These are phyloP conservation scores for Solanum habrochaites DNA, from an alignment of 257 asterid species.

Conservation along the genomic window DNA sequence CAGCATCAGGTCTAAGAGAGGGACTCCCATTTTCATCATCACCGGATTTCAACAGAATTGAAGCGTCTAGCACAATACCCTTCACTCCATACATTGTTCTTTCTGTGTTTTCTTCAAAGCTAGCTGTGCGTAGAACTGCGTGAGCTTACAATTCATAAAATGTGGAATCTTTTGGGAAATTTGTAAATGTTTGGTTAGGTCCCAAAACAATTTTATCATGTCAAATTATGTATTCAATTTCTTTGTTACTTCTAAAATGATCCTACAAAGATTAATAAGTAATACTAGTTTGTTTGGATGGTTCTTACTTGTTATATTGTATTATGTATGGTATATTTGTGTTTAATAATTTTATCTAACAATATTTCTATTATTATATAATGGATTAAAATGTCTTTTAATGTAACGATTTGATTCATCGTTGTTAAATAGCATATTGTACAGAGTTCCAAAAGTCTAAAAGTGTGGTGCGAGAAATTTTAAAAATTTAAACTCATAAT, in stretches of 20 bases:
- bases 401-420: not conserved
- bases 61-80: constrained; percentile 53
- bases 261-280: not conserved
- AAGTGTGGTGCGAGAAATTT: not conserved
- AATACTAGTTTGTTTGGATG: not conserved
- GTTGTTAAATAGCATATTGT: too few species aligned
- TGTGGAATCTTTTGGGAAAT: not conserved
- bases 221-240: not conserved
- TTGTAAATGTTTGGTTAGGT: not conserved
- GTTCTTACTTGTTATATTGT: not conserved
- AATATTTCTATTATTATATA: too few species aligned
- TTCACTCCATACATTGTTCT: constrained; percentile 41
- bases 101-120: not conserved
- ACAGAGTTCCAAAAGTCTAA: not conserved
- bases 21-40: constrained; percentile 10
- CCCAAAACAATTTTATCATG: not conserved
- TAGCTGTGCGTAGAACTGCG: constrained; percentile 5
- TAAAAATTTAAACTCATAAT: not conserved
- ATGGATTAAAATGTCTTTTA: not conserved
- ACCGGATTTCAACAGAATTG: constrained; percentile 27
- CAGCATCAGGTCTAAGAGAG: constrained; percentile 31
- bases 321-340: not conserved
- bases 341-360: too few species aligned
- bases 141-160: not conserved
- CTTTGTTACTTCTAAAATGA: not conserved